Percentiles rank a stretch among this genome's conserved stretches.
phyloP scores from a whole-genome alignment of 441 rosid species.

The Euphorbia celastroides region DNA sequence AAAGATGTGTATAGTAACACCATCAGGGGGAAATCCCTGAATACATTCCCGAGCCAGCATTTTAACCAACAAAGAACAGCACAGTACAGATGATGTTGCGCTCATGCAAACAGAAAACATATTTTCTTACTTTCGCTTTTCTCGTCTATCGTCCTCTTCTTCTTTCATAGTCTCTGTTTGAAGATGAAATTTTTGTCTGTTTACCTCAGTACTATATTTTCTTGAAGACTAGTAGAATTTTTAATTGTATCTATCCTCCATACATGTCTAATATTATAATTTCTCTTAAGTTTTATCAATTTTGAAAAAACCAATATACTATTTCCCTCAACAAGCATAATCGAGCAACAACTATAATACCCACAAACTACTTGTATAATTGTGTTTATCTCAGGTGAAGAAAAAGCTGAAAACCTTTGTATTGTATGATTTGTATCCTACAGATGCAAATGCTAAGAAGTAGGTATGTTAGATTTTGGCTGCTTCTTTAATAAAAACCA shows the following conservation, averaged over 20 bases:
- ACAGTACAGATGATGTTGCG: background rate
- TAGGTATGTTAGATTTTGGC: background rate
- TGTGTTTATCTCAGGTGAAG: background rate
- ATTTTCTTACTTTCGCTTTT: background rate
- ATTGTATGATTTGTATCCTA: background rate
- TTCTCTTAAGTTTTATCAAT: background rate
- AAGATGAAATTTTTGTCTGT: slow-evolving; percentile 8
- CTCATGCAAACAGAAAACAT: background rate
- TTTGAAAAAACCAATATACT: background rate
- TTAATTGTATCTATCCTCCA: slow-evolving; percentile 13
- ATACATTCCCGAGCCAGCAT: slow-evolving; percentile 22
- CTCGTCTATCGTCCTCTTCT: background rate
- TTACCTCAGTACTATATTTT: slow-evolving; percentile 2
- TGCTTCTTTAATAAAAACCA: background rate
- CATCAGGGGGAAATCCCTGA: slow-evolving; percentile 24
- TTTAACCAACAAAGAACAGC: slow-evolving; percentile 10
- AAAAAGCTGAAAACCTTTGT: background rate
- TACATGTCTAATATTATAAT: slow-evolving; percentile 1
- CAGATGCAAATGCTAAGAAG: background rate
- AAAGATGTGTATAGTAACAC: slow-evolving; percentile 42
- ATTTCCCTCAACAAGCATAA: slow-evolving; percentile 1
- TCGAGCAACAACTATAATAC: background rate
- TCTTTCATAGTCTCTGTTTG: background rate
- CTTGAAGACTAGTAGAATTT: slow-evolving; percentile 9
- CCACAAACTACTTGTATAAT: background rate